Evolutionary conservation across 176 grass and related monocot species (phyloP).

Genomic region (Carex parvula): DNA sequence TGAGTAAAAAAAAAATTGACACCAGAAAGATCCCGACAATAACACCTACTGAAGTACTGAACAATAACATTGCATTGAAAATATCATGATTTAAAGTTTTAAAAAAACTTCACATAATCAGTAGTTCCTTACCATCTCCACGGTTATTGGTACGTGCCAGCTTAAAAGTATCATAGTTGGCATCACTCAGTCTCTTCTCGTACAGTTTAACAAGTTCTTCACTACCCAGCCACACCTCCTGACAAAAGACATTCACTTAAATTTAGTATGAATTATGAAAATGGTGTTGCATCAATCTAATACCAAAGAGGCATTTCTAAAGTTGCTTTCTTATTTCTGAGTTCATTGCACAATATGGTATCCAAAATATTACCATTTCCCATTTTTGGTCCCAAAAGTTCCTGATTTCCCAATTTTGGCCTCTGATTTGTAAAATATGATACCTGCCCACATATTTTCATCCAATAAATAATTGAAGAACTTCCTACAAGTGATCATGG

Average conservation of each 20-base stretch:
- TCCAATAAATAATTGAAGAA: too few relatives aligned
- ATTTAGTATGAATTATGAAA: constrained; percentile 8
- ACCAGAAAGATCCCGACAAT: too few relatives aligned
- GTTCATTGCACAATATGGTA: not conserved
- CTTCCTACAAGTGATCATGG: too few relatives aligned
- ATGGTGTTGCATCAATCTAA: not conserved
- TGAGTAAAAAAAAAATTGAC: too few relatives aligned
- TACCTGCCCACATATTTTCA: not conserved
- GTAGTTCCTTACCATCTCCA: constrained; percentile 58
- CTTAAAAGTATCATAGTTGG: constrained; percentile 60
- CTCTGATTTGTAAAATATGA: constrained; percentile 9
- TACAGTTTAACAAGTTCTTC: constrained; percentile 83
- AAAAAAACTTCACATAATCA: not conserved
- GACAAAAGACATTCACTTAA: constrained; percentile 8
- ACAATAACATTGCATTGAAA: not conserved
- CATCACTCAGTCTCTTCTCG: constrained; percentile 50
- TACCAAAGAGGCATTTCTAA: not conserved
- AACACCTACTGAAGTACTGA: not conserved
- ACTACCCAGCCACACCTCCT: constrained; percentile 91
- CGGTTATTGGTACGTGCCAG: constrained; percentile 87
- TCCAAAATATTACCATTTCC: not conserved
- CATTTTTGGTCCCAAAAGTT: not conserved
- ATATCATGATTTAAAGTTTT: not conserved
- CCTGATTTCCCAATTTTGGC: not conserved
- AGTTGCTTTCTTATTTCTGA: not conserved